These are phyloP conservation scores for Drechslera avenae DNA, from an alignment of 2,329 filamentous ascomycete species.

Conservation along the genomic window DNA sequence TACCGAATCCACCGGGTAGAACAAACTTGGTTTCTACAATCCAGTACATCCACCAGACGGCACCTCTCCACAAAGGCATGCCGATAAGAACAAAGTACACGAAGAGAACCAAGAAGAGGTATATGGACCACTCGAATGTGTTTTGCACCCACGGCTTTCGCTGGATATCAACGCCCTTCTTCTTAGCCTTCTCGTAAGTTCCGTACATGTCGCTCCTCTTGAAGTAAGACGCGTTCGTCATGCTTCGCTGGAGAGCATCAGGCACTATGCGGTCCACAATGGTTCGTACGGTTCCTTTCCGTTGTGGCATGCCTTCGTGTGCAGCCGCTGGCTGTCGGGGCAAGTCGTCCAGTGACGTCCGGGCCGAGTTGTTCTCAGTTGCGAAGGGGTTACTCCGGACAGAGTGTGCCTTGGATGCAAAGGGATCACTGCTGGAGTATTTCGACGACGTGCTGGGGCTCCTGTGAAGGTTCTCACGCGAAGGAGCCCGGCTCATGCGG, in stretches of 20 bases:
- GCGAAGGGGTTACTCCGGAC: slow-evolving; percentile 15
- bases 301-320: slow-evolving; percentile 9
- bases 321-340: slow-evolving; percentile 14
- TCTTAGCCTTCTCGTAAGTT: slow-evolving; percentile 33
- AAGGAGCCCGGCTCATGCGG: slow-evolving; percentile 9
- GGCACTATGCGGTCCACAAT: slow-evolving; percentile 26
- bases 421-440: slow-evolving; percentile 19
- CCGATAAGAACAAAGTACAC: slow-evolving; percentile 56
- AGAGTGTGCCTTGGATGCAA: slow-evolving; percentile 16
- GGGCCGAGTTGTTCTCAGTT: slow-evolving; percentile 5
- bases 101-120: slow-evolving; percentile 44
- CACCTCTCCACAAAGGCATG: slow-evolving; percentile 54
- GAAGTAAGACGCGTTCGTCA: slow-evolving; percentile 24
- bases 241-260: slow-evolving; percentile 17
- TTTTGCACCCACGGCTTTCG: slow-evolving; percentile 45
- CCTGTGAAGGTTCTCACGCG: slow-evolving; percentile 1
- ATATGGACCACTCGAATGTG: slow-evolving; percentile 49
- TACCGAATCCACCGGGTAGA: slow-evolving; percentile 50
- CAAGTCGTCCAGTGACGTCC: background rate
- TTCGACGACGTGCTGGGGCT: background rate
- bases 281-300: slow-evolving; percentile 22
- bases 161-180: slow-evolving; percentile 28
- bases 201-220: slow-evolving; percentile 23
- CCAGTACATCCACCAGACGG: slow-evolving; percentile 25
- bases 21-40: slow-evolving; percentile 44